phyloP scores from a whole-genome alignment of 1,284 basidiomycete genomes.

The Coniferiporia sulphurascens region DNA sequence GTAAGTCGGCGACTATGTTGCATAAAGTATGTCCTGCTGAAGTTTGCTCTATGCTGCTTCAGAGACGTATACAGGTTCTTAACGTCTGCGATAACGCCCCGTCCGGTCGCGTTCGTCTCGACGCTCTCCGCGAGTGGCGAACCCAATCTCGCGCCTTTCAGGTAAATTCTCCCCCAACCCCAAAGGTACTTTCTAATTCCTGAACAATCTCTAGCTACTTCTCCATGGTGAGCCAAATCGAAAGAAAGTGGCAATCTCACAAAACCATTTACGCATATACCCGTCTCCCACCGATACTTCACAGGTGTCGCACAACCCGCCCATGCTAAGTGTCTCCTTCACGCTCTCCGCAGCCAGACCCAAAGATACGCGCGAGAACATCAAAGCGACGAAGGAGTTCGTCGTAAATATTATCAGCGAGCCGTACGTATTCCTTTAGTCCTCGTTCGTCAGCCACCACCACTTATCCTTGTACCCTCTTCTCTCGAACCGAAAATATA shows the following conservation, averaged over 20 bases:
- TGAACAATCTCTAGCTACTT: conserved; percentile 42
- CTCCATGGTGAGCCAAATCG: conserved; percentile 40
- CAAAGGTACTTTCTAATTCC: no score
- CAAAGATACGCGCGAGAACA: conserved; percentile 69
- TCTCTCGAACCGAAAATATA: no score
- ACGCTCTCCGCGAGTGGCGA: conserved; percentile 50
- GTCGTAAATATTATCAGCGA: conserved; percentile 76
- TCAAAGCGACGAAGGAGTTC: conserved; percentile 64
- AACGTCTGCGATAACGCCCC: conserved; percentile 64
- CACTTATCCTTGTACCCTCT: neutral
- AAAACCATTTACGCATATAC: conserved; percentile 1
- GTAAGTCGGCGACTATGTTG: conserved; percentile 26
- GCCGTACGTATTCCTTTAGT: conserved; percentile 24
- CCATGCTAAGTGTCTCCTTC: conserved; percentile 61
- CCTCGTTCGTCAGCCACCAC: neutral
- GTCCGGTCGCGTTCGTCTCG: conserved; percentile 74
- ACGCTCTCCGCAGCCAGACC: conserved; percentile 36
- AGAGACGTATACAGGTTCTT: conserved; percentile 52
- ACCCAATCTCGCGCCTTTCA: conserved; percentile 66
- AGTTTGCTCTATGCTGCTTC: conserved; percentile 21
- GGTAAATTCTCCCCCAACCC: conserved; percentile 34
- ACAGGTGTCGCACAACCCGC: conserved; percentile 60
- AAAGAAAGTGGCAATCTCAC: no score
- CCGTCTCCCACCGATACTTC: conserved; percentile 24
- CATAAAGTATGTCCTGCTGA: conserved; percentile 1